A percentile compares a stretch with the other conserved stretches of the same genome.
Evolutionary conservation across 2,329 filamentous ascomycete genomes (phyloP).

Genomic region (Emericellopsis cladophorae): DNA sequence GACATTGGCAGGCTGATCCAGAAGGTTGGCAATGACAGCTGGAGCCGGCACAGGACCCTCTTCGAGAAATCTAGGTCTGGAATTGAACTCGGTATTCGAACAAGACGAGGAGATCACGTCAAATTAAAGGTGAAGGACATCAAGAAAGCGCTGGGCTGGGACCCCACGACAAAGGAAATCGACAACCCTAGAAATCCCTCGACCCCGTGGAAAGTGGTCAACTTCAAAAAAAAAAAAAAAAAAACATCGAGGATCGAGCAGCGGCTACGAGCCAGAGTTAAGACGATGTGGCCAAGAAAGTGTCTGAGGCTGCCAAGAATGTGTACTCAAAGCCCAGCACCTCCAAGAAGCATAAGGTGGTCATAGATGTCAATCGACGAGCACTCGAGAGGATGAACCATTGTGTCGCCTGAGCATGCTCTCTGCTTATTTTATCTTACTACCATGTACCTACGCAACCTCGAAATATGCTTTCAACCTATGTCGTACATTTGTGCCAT

Average conservation of each 20-base stretch:
- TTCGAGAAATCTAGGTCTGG: neutral
- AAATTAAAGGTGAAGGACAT: neutral
- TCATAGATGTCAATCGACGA: neutral
- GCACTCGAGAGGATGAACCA: neutral
- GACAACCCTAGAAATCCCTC: neutral
- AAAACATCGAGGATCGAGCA: neutral
- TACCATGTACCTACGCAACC: neutral
- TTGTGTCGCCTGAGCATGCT: neutral
- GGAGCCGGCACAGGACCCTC: neutral
- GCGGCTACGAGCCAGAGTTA: neutral
- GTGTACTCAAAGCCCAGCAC: neutral
- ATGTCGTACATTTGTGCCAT: conserved; percentile 3
- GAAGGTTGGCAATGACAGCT: neutral
- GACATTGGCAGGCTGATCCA: neutral
- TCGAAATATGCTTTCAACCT: neutral
- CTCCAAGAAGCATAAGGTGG: neutral
- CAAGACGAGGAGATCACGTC: neutral
- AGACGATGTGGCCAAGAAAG: neutral
- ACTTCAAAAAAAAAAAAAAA: neutral
- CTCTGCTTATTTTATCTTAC: neutral
- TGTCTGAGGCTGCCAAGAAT: no score
- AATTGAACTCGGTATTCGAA: neutral
- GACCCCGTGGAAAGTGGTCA: neutral
- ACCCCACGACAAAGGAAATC: neutral
- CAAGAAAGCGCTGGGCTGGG: neutral